Evolutionary conservation across 176 grass and related monocot species (phyloP).

Genomic region (Microstegium vimineum): DNA sequence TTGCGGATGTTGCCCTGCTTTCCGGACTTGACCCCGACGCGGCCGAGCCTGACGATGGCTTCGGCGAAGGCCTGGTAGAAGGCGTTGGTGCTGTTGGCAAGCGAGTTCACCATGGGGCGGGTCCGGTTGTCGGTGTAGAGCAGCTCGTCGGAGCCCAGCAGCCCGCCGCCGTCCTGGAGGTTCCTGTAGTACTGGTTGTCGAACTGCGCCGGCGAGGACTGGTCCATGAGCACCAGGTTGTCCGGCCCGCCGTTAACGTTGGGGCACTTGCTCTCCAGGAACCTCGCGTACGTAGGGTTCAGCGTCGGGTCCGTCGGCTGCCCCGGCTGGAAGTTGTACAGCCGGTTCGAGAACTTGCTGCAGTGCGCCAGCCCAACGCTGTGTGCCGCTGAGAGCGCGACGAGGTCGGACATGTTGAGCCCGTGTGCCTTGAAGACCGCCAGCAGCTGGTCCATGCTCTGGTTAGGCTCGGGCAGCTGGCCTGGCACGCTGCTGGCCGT

Average conservation of each 20-base stretch:
- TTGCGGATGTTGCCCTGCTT: slow-evolving; percentile 59
- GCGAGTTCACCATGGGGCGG: slow-evolving; percentile 34
- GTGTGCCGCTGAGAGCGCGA: slow-evolving; percentile 80
- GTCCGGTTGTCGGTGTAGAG: slow-evolving; percentile 72
- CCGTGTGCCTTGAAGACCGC: slow-evolving; percentile 45
- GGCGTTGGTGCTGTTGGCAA: slow-evolving; percentile 37
- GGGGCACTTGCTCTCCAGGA: slow-evolving; percentile 48
- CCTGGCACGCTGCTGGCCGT: slow-evolving; percentile 43
- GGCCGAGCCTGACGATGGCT: slow-evolving; percentile 56
- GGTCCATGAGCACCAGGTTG: slow-evolving; percentile 58
- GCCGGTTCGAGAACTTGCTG: slow-evolving; percentile 42
- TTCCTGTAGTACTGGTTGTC: slow-evolving; percentile 95
- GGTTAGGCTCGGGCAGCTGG: slow-evolving; percentile 39
- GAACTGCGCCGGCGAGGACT: slow-evolving; percentile 49
- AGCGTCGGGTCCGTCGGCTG: slow-evolving; percentile 42
- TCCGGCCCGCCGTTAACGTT: slow-evolving; percentile 21
- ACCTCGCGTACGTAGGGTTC: slow-evolving; percentile 49
- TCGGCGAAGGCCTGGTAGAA: slow-evolving; percentile 59
- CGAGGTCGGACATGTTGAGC: slow-evolving; percentile 52
- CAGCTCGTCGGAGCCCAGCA: slow-evolving; percentile 61
- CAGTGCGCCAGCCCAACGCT: slow-evolving; percentile 75
- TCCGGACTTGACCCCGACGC: slow-evolving; percentile 77
- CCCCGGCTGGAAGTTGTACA: slow-evolving; percentile 32
- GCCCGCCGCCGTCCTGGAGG: slow-evolving; percentile 52
- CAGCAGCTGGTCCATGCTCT: slow-evolving; percentile 41